Evolutionary conservation across 345 rosid genomes (phyloP), one percentile per base, ranked within the genome.

Genomic region (Eucalyptus cloeziana): DNA sequence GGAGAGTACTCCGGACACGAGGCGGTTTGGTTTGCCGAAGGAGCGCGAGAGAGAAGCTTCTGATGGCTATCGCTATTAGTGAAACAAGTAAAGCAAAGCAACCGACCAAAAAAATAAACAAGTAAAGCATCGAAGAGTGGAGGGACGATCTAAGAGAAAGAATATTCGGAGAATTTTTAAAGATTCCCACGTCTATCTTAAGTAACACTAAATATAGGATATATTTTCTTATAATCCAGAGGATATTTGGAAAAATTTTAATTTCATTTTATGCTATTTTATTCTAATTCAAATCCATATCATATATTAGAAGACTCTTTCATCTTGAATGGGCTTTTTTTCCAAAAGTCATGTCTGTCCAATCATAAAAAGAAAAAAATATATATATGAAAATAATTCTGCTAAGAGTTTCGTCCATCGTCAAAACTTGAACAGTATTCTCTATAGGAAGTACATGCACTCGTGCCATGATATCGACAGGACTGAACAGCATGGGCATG

Each of bases 161-260:
- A 6, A 24, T 56, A 56, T 24, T 56, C 0, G 6, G 3, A 56
- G 62, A 25, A 56, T 24, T 24, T 56, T 2, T 56, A 4, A 56
- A 56, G 30, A 56, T 56, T 56, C 12, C 13, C 62, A 56, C 3
- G 12, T 56, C 30, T 56, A 9, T 56, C 62, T 56, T 56, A 24
- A 56, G 6, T 56, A 56, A 56, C 62, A 56, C 25, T 22, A 54
- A 22, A 22, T 22, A 56, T 56, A 56, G 25, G 27, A 21, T 54
- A 6, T 7, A 4, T 9, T 56, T 17, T 51, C 4, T 24, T 24
- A 4, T 24, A 9, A 56, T 24, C 30, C 1, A 10, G 0, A 56
- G 62, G 30, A 56, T 24, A 56, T 56, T 56, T 56, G 62, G 30
- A 24, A 56, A 56, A 56, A 4, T 24, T 56, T 9, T 56, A 24